These are phyloP conservation scores for Pochonia chlamydosporia DNA, from an alignment of 2,329 filamentous ascomycete genomes.

Conservation along the genomic window DNA sequence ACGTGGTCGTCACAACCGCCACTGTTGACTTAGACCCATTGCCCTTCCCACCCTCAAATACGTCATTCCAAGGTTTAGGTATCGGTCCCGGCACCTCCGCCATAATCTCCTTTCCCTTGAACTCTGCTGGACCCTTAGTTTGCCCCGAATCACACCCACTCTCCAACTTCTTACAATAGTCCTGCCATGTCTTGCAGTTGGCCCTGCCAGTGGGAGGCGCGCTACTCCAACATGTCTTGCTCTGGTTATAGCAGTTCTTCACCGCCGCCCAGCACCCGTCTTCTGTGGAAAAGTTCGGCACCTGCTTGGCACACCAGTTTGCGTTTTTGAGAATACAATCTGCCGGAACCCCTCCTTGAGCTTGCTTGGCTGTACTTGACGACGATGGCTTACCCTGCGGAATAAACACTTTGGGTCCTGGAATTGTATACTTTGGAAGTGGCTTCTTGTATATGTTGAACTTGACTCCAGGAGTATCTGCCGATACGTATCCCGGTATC, in stretches of 20 bases:
- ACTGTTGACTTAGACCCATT: no score
- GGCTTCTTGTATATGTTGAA: slow-evolving; percentile 58
- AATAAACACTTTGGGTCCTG: slow-evolving; percentile 45
- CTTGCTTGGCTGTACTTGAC: slow-evolving; percentile 13
- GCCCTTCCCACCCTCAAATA: no score
- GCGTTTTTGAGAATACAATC: slow-evolving; percentile 59
- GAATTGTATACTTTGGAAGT: slow-evolving; percentile 46
- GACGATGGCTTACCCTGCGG: slow-evolving; percentile 21
- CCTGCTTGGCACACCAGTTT: slow-evolving; percentile 66
- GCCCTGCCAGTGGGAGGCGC: slow-evolving; percentile 53
- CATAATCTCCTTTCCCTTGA: slow-evolving; percentile 28
- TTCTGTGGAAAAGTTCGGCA: slow-evolving; percentile 49
- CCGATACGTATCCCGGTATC: slow-evolving; percentile 61
- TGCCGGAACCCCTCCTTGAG: slow-evolving; percentile 45
- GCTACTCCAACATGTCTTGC: slow-evolving; percentile 50
- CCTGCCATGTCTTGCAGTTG: slow-evolving; percentile 57
- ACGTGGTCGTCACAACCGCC: no score
- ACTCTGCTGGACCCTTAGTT: slow-evolving; percentile 43
- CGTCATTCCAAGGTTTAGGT: slow-evolving; percentile 24
- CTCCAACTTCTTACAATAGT: slow-evolving; percentile 50
- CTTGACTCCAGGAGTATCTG: slow-evolving; percentile 47
- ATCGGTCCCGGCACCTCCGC: slow-evolving; percentile 26
- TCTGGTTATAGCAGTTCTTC: slow-evolving; percentile 53
- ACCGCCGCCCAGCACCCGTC: slow-evolving; percentile 54
- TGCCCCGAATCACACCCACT: slow-evolving; percentile 33